Evolutionary conservation across 257 asterid genomes (phyloP).

Genomic region (Capsicum baccatum): DNA sequence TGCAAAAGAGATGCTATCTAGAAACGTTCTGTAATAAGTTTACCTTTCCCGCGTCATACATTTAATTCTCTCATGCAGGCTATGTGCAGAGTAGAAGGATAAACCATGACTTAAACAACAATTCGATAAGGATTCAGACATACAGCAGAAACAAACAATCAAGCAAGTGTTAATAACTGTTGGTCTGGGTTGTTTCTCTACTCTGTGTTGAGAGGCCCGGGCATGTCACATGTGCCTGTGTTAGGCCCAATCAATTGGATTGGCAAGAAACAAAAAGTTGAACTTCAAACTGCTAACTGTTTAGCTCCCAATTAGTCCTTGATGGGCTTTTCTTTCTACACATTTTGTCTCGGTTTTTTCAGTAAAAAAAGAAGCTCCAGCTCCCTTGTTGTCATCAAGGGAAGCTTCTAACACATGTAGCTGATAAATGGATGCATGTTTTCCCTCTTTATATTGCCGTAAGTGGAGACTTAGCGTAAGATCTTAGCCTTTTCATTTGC

Average conservation of each 20-base stretch:
- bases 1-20: background rate
- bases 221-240: background rate
- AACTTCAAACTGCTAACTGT: background rate
- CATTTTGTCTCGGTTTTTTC: background rate
- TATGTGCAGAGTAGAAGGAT: background rate
- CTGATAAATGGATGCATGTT: background rate
- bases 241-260: background rate
- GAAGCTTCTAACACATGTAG: background rate
- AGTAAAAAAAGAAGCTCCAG: background rate
- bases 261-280: background rate
- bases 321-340: background rate
- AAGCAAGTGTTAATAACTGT: background rate
- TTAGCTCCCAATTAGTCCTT: background rate
- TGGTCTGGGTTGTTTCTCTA: background rate
- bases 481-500: background rate
- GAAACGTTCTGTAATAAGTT: background rate
- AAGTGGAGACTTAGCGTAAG: background rate
- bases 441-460: background rate
- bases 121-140: background rate
- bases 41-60: background rate
- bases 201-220: background rate
- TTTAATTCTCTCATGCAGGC: constrained; percentile 5
- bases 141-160: background rate
- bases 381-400: background rate
- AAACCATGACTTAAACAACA: background rate